Evolutionary conservation across 345 rosid species (phyloP).

Genomic region (Acer campestre): DNA sequence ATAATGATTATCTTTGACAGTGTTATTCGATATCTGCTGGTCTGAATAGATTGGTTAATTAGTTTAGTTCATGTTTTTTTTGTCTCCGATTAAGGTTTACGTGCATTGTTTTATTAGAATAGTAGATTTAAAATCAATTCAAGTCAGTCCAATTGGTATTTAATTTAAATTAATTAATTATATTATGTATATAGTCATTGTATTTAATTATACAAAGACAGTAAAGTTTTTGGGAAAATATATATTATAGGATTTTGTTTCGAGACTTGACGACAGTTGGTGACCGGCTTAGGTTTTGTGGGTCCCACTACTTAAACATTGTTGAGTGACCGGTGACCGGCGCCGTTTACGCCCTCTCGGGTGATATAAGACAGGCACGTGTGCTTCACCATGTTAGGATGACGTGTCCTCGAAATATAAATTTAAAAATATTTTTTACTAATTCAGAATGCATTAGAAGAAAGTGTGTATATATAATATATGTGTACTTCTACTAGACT

Average conservation of each 20-base stretch:
- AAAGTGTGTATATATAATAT: not conserved
- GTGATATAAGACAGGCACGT: slow-evolving; percentile 37
- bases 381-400: slow-evolving; percentile 42
- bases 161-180: not conserved
- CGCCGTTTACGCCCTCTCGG: slow-evolving; percentile 45
- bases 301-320: slow-evolving; percentile 26
- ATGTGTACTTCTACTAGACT: too few relatives aligned
- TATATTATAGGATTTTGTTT: slow-evolving; percentile 21
- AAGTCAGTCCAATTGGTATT: not conserved
- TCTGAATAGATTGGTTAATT: too few relatives aligned
- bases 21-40: too few relatives aligned
- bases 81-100: too few relatives aligned
- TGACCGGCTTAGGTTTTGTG: slow-evolving; percentile 26
- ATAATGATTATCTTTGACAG: too few relatives aligned
- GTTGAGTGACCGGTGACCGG: slow-evolving; percentile 47
- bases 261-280: slow-evolving; percentile 32
- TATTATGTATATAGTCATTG: not conserved
- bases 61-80: too few relatives aligned
- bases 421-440: not conserved
- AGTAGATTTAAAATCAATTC: not conserved
- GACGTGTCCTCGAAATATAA: slow-evolving; percentile 31
- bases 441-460: not conserved
- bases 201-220: not conserved
- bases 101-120: not conserved
- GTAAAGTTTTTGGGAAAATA: slow-evolving; percentile 18